Evolutionary conservation across 495 filamentous ascomycete species (phyloP).

Genomic region (Penicillium turbatum): DNA sequence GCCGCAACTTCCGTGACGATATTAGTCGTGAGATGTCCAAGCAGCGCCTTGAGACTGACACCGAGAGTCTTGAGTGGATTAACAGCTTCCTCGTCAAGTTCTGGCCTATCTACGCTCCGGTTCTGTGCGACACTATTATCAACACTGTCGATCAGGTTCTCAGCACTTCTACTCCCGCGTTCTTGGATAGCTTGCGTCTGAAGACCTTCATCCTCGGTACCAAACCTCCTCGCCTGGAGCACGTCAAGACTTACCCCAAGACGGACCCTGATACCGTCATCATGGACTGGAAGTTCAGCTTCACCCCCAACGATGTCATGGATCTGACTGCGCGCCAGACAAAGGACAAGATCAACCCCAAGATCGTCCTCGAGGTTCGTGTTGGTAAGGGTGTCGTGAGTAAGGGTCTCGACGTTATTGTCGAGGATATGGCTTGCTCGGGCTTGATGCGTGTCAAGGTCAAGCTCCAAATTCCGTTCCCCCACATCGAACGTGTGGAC

Average conservation of each 20-base stretch:
- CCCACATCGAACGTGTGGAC: conserved; percentile 88
- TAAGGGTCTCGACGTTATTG: conserved; percentile 95
- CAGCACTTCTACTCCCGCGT: conserved; percentile 82
- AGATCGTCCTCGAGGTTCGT: conserved; percentile 88
- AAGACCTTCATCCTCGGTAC: conserved; percentile 88
- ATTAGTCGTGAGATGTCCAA: conserved; percentile 90
- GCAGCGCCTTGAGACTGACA: conserved; percentile 82
- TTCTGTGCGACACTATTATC: conserved; percentile 87
- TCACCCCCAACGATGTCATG: conserved; percentile 88
- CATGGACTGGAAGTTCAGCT: conserved; percentile 99
- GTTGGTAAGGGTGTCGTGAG: conserved; percentile 92
- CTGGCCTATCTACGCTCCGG: conserved; percentile 97
- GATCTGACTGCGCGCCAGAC: conserved; percentile 88
- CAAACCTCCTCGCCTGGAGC: conserved; percentile 92
- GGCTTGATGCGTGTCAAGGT: conserved; percentile 95
- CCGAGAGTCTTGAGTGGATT: conserved; percentile 96
- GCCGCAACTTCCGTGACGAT: conserved; percentile 95
- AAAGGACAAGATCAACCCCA: conserved; percentile 94
- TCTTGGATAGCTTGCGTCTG: conserved; percentile 88
- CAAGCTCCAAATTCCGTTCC: conserved; percentile 93
- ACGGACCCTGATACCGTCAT: conserved; percentile 90
- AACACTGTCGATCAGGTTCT: conserved; percentile 92
- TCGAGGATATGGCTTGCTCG: conserved; percentile 93
- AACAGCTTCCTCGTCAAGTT: conserved; percentile 98
- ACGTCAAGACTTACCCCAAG: conserved; percentile 97